Conservation (phyloP, 2,329 filamentous ascomycete genomes). For the Phoma sp. region DNA sequence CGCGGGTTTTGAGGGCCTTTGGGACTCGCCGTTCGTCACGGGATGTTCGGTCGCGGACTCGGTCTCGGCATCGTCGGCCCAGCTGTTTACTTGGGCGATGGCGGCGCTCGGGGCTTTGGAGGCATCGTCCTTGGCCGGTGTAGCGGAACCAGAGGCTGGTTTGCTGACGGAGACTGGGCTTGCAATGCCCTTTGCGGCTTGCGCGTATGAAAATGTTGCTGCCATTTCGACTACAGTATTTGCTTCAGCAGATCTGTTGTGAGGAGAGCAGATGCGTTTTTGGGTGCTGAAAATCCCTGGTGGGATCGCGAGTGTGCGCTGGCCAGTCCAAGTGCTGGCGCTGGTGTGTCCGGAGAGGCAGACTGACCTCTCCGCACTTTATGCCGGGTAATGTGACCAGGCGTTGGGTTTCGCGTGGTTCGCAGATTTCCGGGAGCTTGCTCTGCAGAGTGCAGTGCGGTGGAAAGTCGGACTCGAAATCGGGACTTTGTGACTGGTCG, state of each 20-base stretch:
- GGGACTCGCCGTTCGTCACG: slow-evolving; percentile 32
- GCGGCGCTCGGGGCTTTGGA: slow-evolving; percentile 31
- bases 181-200: slow-evolving; percentile 85
- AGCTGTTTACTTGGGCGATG: slow-evolving; percentile 49
- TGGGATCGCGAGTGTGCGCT: slow-evolving; percentile 41
- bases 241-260: slow-evolving; percentile 10
- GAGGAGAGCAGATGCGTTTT: slow-evolving; percentile 7
- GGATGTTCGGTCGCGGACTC: slow-evolving; percentile 37
- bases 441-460: slow-evolving; percentile 17
- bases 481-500: slow-evolving; percentile 12
- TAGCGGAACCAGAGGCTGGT: slow-evolving; percentile 52
- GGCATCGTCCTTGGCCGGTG: slow-evolving; percentile 51
- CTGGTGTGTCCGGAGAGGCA: slow-evolving; percentile 52
- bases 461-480: slow-evolving; percentile 2
- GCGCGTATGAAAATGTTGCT: slow-evolving; percentile 85
- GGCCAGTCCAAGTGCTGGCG: slow-evolving; percentile 39
- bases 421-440: neutral
- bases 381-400: slow-evolving; percentile 29
- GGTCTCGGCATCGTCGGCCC: slow-evolving; percentile 59
- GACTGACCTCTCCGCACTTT: slow-evolving; percentile 52
- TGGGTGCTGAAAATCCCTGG: slow-evolving; percentile 36
- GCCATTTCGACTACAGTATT: slow-evolving; percentile 34
- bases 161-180: slow-evolving; percentile 55
- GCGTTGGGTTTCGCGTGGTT: slow-evolving; percentile 18
- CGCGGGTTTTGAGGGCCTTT: slow-evolving; percentile 28